A percentile compares a stretch with the other conserved stretches of the same genome.
These are phyloP conservation scores for Groenewaldozyma tartarivorans DNA, from an alignment of 805 yeast genomes.

Conservation along the genomic window DNA sequence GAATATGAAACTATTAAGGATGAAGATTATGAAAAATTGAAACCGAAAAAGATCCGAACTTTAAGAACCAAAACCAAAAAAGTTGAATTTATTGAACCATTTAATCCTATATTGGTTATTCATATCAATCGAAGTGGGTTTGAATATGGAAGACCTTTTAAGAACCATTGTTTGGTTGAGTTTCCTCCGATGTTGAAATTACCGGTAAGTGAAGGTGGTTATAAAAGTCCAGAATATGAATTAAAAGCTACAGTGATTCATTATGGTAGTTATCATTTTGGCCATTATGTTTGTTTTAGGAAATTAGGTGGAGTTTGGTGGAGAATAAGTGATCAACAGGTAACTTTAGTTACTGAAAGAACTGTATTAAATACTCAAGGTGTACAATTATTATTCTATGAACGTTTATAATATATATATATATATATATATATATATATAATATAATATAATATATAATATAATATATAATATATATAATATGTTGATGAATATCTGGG, in stretches of 20 bases:
- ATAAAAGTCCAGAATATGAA: slow-evolving; percentile 51
- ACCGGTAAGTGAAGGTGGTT: slow-evolving; percentile 25
- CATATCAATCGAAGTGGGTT: slow-evolving; percentile 92
- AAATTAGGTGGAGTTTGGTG: slow-evolving; percentile 75
- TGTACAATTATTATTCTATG: slow-evolving; percentile 88
- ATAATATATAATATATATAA: no score
- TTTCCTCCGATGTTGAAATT: slow-evolving; percentile 69
- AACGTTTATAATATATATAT: slow-evolving; percentile 29
- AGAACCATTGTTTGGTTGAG: slow-evolving; percentile 72
- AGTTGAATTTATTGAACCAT: slow-evolving; percentile 68
- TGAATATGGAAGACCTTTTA: slow-evolving; percentile 77
- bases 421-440: no score
- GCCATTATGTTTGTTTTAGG: slow-evolving; percentile 91
- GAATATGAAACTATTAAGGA: slow-evolving; percentile 64
- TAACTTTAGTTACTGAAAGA: slow-evolving; percentile 65
- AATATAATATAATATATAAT: no score
- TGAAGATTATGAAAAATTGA: slow-evolving; percentile 61
- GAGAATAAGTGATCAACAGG: slow-evolving; percentile 88
- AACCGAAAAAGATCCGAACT: slow-evolving; percentile 63
- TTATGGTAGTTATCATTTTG: slow-evolving; percentile 93
- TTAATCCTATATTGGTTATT: slow-evolving; percentile 52
- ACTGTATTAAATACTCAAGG: slow-evolving; percentile 80
- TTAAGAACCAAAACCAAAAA: slow-evolving; percentile 81
- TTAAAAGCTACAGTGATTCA: slow-evolving; percentile 84
- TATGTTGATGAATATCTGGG: no score